Evolutionary conservation across 106 monocot species (phyloP).

Genomic region (Ottelia alismoides): DNA sequence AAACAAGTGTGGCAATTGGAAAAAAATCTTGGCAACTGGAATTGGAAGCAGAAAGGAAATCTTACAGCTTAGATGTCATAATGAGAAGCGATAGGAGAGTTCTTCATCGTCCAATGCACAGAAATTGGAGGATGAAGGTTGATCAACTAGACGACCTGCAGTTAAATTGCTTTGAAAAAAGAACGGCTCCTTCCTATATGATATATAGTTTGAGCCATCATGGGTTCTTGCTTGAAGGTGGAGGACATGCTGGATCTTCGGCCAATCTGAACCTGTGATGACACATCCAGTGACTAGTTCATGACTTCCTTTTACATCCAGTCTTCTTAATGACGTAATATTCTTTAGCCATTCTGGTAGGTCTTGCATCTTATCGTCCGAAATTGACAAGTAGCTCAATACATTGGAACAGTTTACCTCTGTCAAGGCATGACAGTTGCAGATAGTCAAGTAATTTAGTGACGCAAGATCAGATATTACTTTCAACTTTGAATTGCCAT

Average conservation of each 20-base stretch:
- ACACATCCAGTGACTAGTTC: neutral
- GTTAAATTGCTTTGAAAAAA: slow-evolving; percentile 1
- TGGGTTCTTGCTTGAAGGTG: neutral
- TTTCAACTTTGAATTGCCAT: neutral
- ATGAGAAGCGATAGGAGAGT: too few relatives aligned
- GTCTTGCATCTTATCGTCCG: neutral
- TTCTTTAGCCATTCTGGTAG: slow-evolving; percentile 1
- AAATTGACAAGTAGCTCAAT: slow-evolving; percentile 1
- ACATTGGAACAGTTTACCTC: neutral
- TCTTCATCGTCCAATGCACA: too few relatives aligned
- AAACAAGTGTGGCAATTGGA: too few relatives aligned
- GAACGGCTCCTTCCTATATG: slow-evolving; percentile 4
- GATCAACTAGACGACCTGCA: neutral
- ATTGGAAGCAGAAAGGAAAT: too few relatives aligned
- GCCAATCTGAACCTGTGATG: neutral
- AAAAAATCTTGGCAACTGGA: too few relatives aligned
- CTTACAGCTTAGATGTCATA: too few relatives aligned
- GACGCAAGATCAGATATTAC: neutral
- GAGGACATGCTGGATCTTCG: neutral
- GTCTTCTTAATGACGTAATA: neutral
- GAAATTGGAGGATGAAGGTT: too few relatives aligned
- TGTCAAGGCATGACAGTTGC: neutral
- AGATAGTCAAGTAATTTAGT: neutral
- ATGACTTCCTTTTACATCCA: neutral
- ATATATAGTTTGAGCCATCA: slow-evolving; percentile 3